phyloP scores from a whole-genome alignment of 495 filamentous ascomycete genomes.

The Penicillium egyptiacum region DNA sequence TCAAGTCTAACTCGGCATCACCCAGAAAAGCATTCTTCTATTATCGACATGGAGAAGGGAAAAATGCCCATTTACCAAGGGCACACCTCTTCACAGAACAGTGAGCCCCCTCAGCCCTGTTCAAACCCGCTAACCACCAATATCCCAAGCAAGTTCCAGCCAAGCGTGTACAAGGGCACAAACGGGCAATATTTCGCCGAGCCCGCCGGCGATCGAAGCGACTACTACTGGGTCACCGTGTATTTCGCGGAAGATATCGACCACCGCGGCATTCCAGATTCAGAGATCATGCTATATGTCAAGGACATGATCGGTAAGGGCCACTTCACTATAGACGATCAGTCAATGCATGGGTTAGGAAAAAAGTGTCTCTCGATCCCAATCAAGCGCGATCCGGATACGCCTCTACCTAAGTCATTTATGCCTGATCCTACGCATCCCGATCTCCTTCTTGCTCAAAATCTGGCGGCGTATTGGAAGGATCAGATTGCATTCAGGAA shows the following conservation, averaged over 20 bases:
- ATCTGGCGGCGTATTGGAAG: not conserved
- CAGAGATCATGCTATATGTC: not conserved
- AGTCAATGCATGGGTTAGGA: not conserved
- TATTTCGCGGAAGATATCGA: not conserved
- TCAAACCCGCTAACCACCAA: not conserved
- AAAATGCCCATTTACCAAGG: not conserved
- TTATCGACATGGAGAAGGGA: not conserved
- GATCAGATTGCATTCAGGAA: not conserved
- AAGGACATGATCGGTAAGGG: not conserved
- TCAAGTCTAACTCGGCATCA: not conserved
- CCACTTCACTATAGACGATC: not conserved
- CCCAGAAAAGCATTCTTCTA: not conserved
- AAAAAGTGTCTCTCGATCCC: not conserved
- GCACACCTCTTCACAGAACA: not conserved
- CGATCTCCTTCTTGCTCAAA: not conserved
- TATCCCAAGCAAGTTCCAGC: not conserved
- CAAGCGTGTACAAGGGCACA: not conserved
- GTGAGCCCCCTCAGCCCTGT: not conserved
- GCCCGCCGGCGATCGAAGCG: not conserved
- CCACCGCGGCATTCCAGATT: not conserved
- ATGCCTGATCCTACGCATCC: not conserved
- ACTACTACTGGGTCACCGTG: constrained; percentile 7
- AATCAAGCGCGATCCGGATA: not conserved
- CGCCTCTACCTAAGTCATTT: not conserved
- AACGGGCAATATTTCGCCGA: not conserved